Conservation (phyloP, 805 yeast genomes). For the Saccharomycopsis microspora region DNA sequence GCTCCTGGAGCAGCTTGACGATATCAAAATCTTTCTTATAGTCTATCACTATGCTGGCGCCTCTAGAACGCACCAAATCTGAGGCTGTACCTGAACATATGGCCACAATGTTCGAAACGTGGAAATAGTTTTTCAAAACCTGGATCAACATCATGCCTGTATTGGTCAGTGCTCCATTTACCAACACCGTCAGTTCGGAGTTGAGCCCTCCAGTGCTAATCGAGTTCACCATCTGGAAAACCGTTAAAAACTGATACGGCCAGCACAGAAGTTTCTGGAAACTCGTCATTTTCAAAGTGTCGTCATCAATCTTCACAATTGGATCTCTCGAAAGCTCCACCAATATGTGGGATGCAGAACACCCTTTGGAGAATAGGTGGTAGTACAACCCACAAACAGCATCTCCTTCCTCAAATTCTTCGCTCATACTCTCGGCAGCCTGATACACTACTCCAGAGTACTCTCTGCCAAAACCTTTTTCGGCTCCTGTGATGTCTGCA, state of each 20-base stretch:
- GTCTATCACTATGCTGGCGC: constrained; percentile 44
- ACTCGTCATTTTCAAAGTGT: constrained; percentile 22
- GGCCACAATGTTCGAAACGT: constrained; percentile 43
- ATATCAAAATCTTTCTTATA: constrained; percentile 26
- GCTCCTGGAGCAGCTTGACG: constrained; percentile 20
- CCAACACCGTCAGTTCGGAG: constrained; percentile 37
- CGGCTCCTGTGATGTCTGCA: constrained; percentile 37
- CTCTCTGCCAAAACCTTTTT: constrained; percentile 62
- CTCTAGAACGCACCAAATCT: constrained; percentile 30
- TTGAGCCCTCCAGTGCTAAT: constrained; percentile 23
- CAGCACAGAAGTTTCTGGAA: constrained; percentile 51
- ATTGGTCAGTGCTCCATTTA: constrained; percentile 72
- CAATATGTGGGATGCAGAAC: constrained; percentile 44
- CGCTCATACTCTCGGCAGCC: constrained; percentile 26
- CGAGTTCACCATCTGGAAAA: constrained; percentile 32
- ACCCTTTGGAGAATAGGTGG: constrained; percentile 44
- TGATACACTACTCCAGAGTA: constrained; percentile 48
- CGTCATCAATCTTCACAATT: constrained; percentile 33
- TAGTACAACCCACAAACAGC: constrained; percentile 51
- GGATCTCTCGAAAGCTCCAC: constrained; percentile 42
- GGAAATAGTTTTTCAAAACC: constrained; percentile 38
- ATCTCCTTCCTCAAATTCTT: constrained; percentile 36
- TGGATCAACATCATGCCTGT: constrained; percentile 58
- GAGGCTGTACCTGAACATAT: constrained; percentile 47
- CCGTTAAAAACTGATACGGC: constrained; percentile 54